Percentiles rank a stretch among this genome's conserved stretches.
Conservation (phyloP, 2,329 filamentous ascomycete genomes). For the Furcasterigmium furcatum region DNA sequence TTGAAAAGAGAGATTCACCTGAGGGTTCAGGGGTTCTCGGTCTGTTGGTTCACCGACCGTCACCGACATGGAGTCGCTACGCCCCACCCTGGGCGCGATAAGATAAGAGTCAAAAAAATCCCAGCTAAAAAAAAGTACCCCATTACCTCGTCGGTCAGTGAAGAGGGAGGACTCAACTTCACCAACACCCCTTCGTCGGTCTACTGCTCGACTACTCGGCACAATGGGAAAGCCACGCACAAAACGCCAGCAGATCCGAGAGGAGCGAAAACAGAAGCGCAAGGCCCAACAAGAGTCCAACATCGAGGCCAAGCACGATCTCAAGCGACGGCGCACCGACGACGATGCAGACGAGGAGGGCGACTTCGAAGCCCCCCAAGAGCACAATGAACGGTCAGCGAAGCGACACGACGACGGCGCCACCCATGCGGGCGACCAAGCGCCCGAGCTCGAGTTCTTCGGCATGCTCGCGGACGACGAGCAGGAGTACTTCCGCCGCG, state of each 20-base stretch:
- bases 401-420: slow-evolving; percentile 21
- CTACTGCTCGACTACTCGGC: slow-evolving; percentile 2
- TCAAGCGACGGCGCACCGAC: slow-evolving; percentile 16
- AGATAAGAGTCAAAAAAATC: slow-evolving; percentile 17
- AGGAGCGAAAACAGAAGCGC: slow-evolving; percentile 38
- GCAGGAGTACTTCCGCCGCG: slow-evolving; percentile 90
- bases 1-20: neutral
- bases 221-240: slow-evolving; percentile 42
- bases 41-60: neutral
- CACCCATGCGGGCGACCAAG: slow-evolving; percentile 9
- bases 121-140: slow-evolving; percentile 2
- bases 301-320: slow-evolving; percentile 15
- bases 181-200: too few relatives aligned
- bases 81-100: slow-evolving; percentile 7
- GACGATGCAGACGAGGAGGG: slow-evolving; percentile 14
- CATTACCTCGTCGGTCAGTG: neutral
- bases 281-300: slow-evolving; percentile 15
- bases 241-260: slow-evolving; percentile 33
- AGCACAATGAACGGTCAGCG: slow-evolving; percentile 10
- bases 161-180: too few relatives aligned
- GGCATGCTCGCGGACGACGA: slow-evolving; percentile 90
- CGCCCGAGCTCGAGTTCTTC: slow-evolving; percentile 73
- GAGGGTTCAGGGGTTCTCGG: neutral
- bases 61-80: neutral
- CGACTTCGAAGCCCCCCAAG: slow-evolving; percentile 14